A percentile compares a stretch with the other conserved stretches of the same genome.
These are phyloP conservation scores for Dichomitus squalens DNA, from an alignment of 1,284 basidiomycete species.

Conservation along the genomic window DNA sequence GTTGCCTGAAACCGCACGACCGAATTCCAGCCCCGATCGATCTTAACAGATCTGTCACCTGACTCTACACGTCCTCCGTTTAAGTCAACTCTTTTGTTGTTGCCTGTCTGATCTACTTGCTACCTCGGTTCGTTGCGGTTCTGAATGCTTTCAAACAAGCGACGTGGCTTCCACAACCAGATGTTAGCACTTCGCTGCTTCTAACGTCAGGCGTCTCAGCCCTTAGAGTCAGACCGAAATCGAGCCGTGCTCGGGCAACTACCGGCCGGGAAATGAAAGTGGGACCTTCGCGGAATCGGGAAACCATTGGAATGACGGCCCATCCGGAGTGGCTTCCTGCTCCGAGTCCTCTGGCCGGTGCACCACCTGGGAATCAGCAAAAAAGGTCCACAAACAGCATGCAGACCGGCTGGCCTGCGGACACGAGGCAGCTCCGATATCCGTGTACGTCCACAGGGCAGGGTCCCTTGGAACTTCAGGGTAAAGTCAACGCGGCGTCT, in stretches of 20 bases:
- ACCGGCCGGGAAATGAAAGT: conserved; percentile 25
- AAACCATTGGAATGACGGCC: conserved; percentile 14
- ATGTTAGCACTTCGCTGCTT: conserved; percentile 1
- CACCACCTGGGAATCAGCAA: conserved; percentile 13
- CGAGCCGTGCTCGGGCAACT: conserved; percentile 19
- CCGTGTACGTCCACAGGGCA: too few species aligned
- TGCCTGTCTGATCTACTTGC: neutral
- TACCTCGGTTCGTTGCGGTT: neutral
- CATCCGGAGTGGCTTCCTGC: conserved; percentile 9
- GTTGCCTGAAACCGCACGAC: neutral
- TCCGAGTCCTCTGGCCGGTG: conserved; percentile 11
- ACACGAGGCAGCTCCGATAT: conserved; percentile 25
- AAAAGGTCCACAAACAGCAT: conserved; percentile 18
- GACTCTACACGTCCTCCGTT: conserved; percentile 1
- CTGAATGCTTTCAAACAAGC: neutral
- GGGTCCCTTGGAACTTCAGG: conserved; percentile 8
- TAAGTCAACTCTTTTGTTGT: neutral
- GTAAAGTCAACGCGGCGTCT: conserved; percentile 22
- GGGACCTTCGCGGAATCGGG: conserved; percentile 19
- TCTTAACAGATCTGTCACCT: conserved; percentile 11
- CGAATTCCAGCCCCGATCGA: conserved; percentile 11
- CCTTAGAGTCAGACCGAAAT: conserved; percentile 1
- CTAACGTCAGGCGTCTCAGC: conserved; percentile 7
- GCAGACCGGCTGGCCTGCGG: conserved; percentile 13
- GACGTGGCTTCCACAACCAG: neutral